Base-by-base conservation (phyloP, 352 stramenopile genomes). In the Pythium chondricola region DNA sequence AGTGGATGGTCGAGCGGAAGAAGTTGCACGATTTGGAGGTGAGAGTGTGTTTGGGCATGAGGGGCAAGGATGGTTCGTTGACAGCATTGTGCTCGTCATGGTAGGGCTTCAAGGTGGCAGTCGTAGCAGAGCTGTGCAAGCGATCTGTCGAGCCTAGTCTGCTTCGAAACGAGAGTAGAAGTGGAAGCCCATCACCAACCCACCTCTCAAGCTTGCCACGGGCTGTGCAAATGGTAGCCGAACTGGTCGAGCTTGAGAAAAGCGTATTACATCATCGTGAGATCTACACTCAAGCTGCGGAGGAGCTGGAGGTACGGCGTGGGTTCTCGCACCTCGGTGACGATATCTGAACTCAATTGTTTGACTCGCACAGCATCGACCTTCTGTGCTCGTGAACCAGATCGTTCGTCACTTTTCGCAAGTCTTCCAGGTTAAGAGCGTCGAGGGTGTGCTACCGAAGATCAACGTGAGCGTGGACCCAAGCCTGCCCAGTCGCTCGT, bases 401-500 rank as follows among this genome's bases (percentile, higher is more conserved):
- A 91, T 95, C 21, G 81, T 96, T 8, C 69, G 72, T 25, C 85
- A 96, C 26, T 95, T 95, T 47, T 85, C 72, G 21, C 78, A 95
- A 35, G 62, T 96, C 6, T 96, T 96, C 63, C 65, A 87, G 36
- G 70, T 96, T 16, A 87, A 83, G 39, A 79, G 61, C 26, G 63
- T 95, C 13, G 85, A 96, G 46, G 86, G 85, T 1, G 77, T 95
- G 24, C 69, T 96, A n/a, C 86, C 86, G 3, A 95, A 94, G 49
- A 93, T 95, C 41, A 95, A 95, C 41, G 80, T 89, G 53, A 44
- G 67, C 36, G n/a, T n/a, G n/a, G n/a, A n/a, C n/a, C n/a, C n/a
- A n/a, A n/a, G n/a, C n/a, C n/a, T n/a, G n/a, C n/a, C n/a, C n/a
- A n/a, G n/a, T n/a, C n/a, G n/a, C n/a, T n/a, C n/a, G n/a, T n/a